phyloP scores from a whole-genome alignment of 768 basidiomycete species.

The Pluteus cervinus region DNA sequence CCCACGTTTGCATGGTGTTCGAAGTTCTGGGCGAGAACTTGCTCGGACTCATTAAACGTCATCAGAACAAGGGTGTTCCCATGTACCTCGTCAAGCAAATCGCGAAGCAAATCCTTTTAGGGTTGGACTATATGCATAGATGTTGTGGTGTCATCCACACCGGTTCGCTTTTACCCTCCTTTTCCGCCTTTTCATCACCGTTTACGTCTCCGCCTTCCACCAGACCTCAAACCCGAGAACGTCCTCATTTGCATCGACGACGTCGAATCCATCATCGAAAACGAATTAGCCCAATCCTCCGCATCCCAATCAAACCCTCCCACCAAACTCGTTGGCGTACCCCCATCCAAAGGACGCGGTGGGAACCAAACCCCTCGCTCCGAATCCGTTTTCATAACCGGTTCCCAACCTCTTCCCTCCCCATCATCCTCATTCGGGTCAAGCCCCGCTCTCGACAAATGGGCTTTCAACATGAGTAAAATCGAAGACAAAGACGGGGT shows the following conservation, averaged over 20 bases:
- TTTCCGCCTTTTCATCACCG: not conserved
- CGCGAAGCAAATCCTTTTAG: conserved; percentile 92
- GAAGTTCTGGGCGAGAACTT: conserved; percentile 98
- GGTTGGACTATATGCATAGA: conserved; percentile 96
- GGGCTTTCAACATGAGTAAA: conserved; percentile 89
- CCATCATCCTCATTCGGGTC: conserved; percentile 68
- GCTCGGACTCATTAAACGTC: conserved; percentile 92
- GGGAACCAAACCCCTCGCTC: conserved; percentile 93
- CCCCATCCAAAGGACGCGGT: conserved; percentile 86
- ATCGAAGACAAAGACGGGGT: conserved; percentile 66
- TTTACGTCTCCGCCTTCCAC: conserved; percentile 6
- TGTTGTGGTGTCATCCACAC: conserved; percentile 98
- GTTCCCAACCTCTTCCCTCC: conserved; percentile 88
- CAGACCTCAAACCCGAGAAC: conserved; percentile 96
- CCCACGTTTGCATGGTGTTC: conserved; percentile 99
- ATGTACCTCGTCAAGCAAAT: conserved; percentile 92
- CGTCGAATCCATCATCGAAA: conserved; percentile 86
- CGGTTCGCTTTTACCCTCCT: conserved; percentile 34
- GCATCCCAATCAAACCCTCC: conserved; percentile 41
- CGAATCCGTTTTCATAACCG: conserved; percentile 78
- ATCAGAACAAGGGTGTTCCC: conserved; percentile 97
- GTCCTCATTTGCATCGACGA: conserved; percentile 96
- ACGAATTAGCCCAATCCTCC: conserved; percentile 57
- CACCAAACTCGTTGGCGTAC: conserved; percentile 84
- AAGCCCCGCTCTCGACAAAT: conserved; percentile 75